Evolutionary conservation across 257 asterid genomes (phyloP).

Genomic region (Lycium barbarum): DNA sequence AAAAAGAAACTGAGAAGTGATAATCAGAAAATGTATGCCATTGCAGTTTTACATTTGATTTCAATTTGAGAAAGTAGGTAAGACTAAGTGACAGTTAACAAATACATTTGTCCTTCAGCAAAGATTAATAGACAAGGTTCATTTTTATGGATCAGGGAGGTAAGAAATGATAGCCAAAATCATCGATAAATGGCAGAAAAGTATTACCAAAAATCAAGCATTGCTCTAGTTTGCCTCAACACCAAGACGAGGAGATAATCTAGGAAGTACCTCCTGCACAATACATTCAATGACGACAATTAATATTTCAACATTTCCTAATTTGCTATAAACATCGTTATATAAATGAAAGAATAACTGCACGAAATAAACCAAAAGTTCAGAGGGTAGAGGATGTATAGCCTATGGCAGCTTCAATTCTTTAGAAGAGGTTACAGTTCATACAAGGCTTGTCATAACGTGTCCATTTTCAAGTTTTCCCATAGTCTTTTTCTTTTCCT

Average conservation of each 20-base stretch:
- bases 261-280: constrained; percentile 73
- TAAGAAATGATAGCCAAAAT: background rate
- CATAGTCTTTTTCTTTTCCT: background rate
- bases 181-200: background rate
- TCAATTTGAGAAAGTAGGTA: background rate
- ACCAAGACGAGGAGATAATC: constrained; percentile 89
- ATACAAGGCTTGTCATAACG: background rate
- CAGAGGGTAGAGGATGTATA: background rate
- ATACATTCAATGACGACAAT: background rate
- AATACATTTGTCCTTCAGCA: background rate
- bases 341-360: background rate
- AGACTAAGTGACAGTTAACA: background rate
- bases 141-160: background rate
- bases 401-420: background rate
- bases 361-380: background rate
- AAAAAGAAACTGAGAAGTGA: background rate
- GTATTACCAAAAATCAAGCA: background rate
- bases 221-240: constrained; percentile 50
- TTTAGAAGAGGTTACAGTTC: background rate
- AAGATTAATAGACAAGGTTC: background rate
- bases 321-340: constrained; percentile 2
- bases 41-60: background rate
- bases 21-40: background rate
- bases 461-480: background rate
- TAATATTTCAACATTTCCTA: background rate